phyloP scores from a whole-genome alignment of 2,329 filamentous ascomycete genomes.

The Coniochaeta sp. region DNA sequence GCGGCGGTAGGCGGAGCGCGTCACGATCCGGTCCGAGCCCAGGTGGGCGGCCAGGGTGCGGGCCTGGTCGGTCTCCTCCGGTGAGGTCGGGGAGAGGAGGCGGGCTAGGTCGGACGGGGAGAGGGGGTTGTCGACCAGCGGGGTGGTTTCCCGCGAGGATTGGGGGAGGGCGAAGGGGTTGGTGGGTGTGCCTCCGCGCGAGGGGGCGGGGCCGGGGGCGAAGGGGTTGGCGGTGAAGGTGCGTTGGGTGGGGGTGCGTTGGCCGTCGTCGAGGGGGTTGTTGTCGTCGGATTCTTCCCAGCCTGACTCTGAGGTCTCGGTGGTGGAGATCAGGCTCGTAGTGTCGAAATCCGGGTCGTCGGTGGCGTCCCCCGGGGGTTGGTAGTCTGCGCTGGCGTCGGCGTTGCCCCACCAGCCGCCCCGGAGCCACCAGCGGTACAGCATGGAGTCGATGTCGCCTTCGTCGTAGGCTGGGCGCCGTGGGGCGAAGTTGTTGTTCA shows the following conservation, averaged over 20 bases:
- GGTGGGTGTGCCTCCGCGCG: constrained; percentile 1
- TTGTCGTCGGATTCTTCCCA: constrained; percentile 20
- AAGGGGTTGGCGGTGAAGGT: constrained; percentile 22
- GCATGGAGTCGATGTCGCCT: constrained; percentile 56
- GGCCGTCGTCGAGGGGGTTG: constrained; percentile 37
- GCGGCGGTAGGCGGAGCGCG: constrained; percentile 67
- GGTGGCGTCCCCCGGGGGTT: constrained; percentile 42
- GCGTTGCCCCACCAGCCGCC: constrained; percentile 80
- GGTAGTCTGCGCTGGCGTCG: constrained; percentile 75
- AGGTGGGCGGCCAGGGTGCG: constrained; percentile 75
- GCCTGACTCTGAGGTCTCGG: constrained; percentile 22
- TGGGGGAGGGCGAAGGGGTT: constrained; percentile 12
- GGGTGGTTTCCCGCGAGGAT: constrained; percentile 42
- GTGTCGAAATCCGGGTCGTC: constrained; percentile 47
- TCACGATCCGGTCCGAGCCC: constrained; percentile 63
- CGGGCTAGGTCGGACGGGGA: constrained; percentile 64
- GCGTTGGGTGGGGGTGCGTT: constrained; percentile 67
- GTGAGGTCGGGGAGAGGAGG: constrained; percentile 71
- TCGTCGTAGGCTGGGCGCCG: constrained; percentile 45
- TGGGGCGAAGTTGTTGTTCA: constrained; percentile 32
- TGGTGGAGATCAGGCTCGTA: constrained; percentile 71
- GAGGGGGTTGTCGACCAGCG: constrained; percentile 54
- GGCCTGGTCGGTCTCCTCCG: constrained; percentile 75
- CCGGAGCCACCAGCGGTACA: constrained; percentile 79
- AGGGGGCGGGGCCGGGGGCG: constrained; percentile 7